These are phyloP conservation scores for Coemansia sp. DNA, from an alignment of 192 early-diverging fungal genomes.

Conservation along the genomic window DNA sequence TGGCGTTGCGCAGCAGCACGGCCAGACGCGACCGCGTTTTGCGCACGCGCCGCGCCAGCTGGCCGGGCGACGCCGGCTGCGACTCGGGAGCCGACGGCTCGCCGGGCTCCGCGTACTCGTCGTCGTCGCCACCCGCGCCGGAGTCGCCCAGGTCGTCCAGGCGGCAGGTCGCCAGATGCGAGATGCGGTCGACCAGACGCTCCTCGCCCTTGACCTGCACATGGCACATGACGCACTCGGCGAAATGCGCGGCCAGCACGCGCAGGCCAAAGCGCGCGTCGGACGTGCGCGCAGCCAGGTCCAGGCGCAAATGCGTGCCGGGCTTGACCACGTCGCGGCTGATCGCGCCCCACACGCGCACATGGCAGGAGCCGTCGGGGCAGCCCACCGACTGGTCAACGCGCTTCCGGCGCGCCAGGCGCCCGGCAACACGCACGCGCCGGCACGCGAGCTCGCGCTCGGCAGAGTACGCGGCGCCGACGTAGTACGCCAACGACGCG, in stretches of 20 bases:
- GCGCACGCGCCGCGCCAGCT: constrained; percentile 19
- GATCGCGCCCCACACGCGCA: constrained; percentile 32
- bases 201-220: constrained; percentile 45
- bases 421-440: constrained; percentile 12
- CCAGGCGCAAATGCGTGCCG: constrained; percentile 28
- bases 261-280: constrained; percentile 42
- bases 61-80: neutral
- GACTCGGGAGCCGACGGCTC: neutral
- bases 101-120: neutral
- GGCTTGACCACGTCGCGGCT: constrained; percentile 42
- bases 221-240: constrained; percentile 43
- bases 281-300: constrained; percentile 33
- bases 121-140: no score
- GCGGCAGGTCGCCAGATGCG: constrained; percentile 24
- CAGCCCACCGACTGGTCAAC: constrained; percentile 50
- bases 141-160: constrained; percentile 23
- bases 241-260: constrained; percentile 31
- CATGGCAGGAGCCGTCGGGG: constrained; percentile 47
- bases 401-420: constrained; percentile 28
- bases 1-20: constrained; percentile 14
- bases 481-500: neutral
- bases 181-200: constrained; percentile 36
- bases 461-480: constrained; percentile 1
- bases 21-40: constrained; percentile 33
- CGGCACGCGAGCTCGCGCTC: constrained; percentile 28